A percentile compares a stretch with the other conserved stretches of the same genome.
Conservation (phyloP, 2,329 filamentous ascomycete genomes). For the Diaporthe vaccinii region DNA sequence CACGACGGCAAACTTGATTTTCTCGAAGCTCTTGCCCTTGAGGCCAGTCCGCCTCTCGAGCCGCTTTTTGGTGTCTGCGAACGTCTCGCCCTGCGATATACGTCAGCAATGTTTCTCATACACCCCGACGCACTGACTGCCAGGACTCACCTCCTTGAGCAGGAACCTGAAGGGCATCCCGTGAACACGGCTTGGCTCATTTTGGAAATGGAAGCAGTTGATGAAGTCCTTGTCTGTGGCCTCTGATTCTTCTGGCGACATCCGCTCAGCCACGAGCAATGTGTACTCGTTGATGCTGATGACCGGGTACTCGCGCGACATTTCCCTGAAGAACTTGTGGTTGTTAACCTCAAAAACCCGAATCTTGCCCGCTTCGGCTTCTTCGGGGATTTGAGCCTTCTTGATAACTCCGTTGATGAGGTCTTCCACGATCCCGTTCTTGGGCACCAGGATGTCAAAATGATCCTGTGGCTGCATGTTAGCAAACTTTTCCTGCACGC, state of each 20-base stretch:
- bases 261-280: constrained; percentile 82
- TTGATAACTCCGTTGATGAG: constrained; percentile 82
- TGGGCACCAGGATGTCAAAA: constrained; percentile 87
- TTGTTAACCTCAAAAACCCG: constrained; percentile 86
- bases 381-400: constrained; percentile 84
- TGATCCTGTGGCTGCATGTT: constrained; percentile 69
- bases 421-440: constrained; percentile 85
- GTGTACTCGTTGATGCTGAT: constrained; percentile 88
- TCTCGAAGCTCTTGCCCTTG: constrained; percentile 98
- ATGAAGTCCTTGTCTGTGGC: constrained; percentile 72
- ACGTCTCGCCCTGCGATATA: constrained; percentile 77
- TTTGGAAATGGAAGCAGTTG: constrained; percentile 92
- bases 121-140: neutral
- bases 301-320: constrained; percentile 79
- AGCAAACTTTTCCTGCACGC: constrained; percentile 41
- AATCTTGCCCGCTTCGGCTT: constrained; percentile 76
- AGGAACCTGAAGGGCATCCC: constrained; percentile 93
- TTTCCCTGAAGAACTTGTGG: constrained; percentile 86
- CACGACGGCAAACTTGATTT: constrained; percentile 94
- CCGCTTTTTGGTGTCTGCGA: constrained; percentile 94
- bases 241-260: constrained; percentile 80
- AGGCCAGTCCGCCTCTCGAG: constrained; percentile 92
- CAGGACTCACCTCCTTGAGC: constrained; percentile 77
- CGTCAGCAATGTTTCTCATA: constrained; percentile 4
- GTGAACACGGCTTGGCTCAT: constrained; percentile 85